Conservation (phyloP, 2,329 filamentous ascomycete species). For the Clonostachys rosea region DNA sequence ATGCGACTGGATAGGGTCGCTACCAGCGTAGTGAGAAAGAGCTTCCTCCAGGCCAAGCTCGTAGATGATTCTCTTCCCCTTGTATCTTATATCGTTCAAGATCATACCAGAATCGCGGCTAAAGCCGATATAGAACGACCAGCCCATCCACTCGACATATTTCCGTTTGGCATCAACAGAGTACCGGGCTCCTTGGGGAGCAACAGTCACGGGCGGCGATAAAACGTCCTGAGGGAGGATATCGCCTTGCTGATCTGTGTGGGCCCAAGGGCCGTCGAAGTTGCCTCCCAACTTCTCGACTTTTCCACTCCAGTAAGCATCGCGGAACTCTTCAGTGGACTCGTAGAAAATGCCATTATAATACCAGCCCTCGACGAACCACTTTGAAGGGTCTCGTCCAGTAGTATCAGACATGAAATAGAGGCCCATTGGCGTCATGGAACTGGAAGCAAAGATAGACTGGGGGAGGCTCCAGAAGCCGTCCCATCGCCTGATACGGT, state of each 20-base stretch:
- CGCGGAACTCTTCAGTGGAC: slow-evolving; percentile 39
- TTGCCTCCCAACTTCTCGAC: slow-evolving; percentile 22
- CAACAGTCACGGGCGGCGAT: slow-evolving; percentile 4
- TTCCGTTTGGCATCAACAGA: slow-evolving; percentile 8
- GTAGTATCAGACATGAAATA: slow-evolving; percentile 41
- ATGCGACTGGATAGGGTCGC: slow-evolving; percentile 35
- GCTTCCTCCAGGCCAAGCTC: slow-evolving; percentile 51
- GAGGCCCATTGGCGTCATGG: slow-evolving; percentile 38
- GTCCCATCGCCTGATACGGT: slow-evolving; percentile 40
- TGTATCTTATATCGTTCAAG: slow-evolving; percentile 47
- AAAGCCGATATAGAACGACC: slow-evolving; percentile 48
- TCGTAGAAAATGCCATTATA: slow-evolving; percentile 50
- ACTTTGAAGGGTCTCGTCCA: slow-evolving; percentile 41
- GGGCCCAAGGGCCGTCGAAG: slow-evolving; percentile 40
- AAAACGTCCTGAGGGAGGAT: slow-evolving; percentile 5
- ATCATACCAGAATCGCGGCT: slow-evolving; percentile 38
- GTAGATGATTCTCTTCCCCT: slow-evolving; percentile 49
- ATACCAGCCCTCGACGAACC: slow-evolving; percentile 46
- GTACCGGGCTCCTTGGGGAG: slow-evolving; percentile 3
- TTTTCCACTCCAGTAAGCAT: slow-evolving; percentile 36
- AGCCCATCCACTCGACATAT: slow-evolving; percentile 16
- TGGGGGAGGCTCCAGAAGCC: slow-evolving; percentile 33
- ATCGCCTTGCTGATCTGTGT: slow-evolving; percentile 31
- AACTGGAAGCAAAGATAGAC: slow-evolving; percentile 31
- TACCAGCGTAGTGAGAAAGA: slow-evolving; percentile 41